Base-by-base conservation (phyloP, 345 rosid species). In the Pseudoturritis turrita region DNA sequence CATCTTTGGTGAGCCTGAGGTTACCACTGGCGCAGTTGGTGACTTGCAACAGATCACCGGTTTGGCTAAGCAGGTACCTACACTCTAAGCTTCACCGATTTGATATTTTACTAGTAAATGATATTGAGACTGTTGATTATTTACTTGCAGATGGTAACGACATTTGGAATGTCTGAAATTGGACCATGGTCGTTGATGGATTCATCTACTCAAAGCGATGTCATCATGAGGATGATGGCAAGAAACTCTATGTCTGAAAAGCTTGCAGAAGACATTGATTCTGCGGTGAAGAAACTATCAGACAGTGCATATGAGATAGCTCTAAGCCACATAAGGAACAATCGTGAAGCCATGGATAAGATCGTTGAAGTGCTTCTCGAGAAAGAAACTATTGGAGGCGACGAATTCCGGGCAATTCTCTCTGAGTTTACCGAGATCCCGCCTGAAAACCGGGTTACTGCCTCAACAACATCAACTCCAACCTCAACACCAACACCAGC, bases 121-220 rank as follows among this genome's bases (percentile, higher is more conserved):
- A 19, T 9, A 54, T 7, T 73, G 67, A 80, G 71, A 76, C 12
- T 41, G 29, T 54, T 57, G 28, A 13, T 44, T 50, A 50, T 28
- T 56, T 44, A 33, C 37, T 35, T 83, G 70, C 86, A 95, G 99
- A 95, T 95, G 99, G 99, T 95, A 26, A 84, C 87, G 40, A 91
- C 97, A 64, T 95, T 95, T 54, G 96, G 99, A 46, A 95, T 95
- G 97, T 95, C 99, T 13, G 97, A 95, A 33, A 95, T 95, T 41
- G 99, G 96, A 9, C 97, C 99, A 21, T 95, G 99, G 99, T 95
- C 97, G 0, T 87, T 95, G 37, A 89, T 91, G 97, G 99, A 95
- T 64, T 60, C 85, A 18, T 83, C 92, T 1, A 84, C 85, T 2
- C 97, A 91, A 79, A 89, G 94, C 19, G 99, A 95, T 62, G 93